Percentiles rank a stretch among this genome's conserved stretches.
Evolutionary conservation across 1,139 yeast genomes (phyloP).

Genomic region (Hyphopichia pseudoburtonii): DNA sequence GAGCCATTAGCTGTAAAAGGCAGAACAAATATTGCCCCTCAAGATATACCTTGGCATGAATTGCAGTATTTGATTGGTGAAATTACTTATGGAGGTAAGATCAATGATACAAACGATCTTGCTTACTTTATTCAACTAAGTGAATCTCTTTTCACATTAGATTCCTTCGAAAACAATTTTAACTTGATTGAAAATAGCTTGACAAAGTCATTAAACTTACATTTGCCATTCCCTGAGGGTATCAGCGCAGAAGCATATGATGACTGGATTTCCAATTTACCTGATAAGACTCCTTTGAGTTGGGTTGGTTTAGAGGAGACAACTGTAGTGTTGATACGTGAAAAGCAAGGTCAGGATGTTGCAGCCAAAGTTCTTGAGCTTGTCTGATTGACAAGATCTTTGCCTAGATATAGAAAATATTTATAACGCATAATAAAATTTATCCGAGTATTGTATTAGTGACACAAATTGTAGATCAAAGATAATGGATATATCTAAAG

Average conservation of each 20-base stretch:
- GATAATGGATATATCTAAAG: too few species aligned
- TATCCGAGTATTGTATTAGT: too few species aligned
- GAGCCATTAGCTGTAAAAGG: constrained; percentile 18
- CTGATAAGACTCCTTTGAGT: constrained; percentile 56
- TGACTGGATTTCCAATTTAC: constrained; percentile 56
- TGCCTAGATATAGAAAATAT: too few species aligned
- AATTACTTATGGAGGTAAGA: constrained; percentile 74
- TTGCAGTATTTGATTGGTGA: constrained; percentile 50
- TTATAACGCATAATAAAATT: too few species aligned
- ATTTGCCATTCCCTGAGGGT: constrained; percentile 48
- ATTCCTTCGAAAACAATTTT: constrained; percentile 28
- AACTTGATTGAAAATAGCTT: constrained; percentile 31
- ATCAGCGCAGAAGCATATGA: constrained; percentile 31
- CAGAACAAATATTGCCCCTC: constrained; percentile 46
- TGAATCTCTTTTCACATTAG: constrained; percentile 21
- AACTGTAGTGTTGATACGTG: constrained; percentile 32
- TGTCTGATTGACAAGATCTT: too few species aligned
- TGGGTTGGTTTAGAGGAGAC: constrained; percentile 62
- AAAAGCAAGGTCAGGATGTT: constrained; percentile 18
- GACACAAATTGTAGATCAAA: too few species aligned
- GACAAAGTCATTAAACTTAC: constrained; percentile 19
- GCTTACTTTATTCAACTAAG: constrained; percentile 26
- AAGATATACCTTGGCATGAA: constrained; percentile 57
- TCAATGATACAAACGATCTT: constrained; percentile 50
- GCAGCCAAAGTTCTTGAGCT: constrained; percentile 12